These are phyloP conservation scores for Trichocomaceae sp. DNA, from an alignment of 2,329 filamentous ascomycete genomes.

Conservation along the genomic window DNA sequence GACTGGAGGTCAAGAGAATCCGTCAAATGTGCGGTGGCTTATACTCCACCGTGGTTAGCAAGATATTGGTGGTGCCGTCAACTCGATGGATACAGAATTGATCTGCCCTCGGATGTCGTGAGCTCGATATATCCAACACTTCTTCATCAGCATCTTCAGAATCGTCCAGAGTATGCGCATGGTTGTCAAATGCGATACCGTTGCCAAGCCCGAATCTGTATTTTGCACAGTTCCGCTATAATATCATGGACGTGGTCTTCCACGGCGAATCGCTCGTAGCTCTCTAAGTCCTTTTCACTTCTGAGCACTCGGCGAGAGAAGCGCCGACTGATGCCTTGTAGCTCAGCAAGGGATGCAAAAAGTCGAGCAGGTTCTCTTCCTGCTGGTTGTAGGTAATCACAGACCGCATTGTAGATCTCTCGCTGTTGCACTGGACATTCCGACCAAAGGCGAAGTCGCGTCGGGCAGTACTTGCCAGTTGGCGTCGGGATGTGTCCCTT, in stretches of 20 bases:
- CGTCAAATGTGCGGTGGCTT: too few relatives aligned
- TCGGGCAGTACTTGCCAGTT: constrained; percentile 22
- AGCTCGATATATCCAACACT: constrained; percentile 3
- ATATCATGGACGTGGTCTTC: constrained; percentile 21
- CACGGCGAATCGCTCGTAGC: constrained; percentile 19
- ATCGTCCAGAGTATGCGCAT: constrained; percentile 17
- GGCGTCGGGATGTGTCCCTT: constrained; percentile 20
- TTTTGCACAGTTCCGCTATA: constrained; percentile 17
- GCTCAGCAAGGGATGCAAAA: constrained; percentile 15
- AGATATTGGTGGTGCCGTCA: too few relatives aligned
- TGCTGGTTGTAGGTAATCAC: constrained; percentile 15
- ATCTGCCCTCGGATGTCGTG: too few relatives aligned
- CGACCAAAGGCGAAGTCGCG: constrained; percentile 17
- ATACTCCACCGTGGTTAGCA: too few relatives aligned
- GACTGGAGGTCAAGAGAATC: too few relatives aligned
- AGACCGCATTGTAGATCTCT: constrained; percentile 19
- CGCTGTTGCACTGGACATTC: constrained; percentile 18
- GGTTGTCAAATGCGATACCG: constrained; percentile 19
- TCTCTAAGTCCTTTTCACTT: constrained; percentile 8
- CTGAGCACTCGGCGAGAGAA: constrained; percentile 15
- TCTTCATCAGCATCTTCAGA: constrained; percentile 8
- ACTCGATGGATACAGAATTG: too few relatives aligned
- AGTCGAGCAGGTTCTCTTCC: constrained; percentile 12
- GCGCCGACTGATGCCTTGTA: constrained; percentile 16
- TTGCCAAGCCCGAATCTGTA: constrained; percentile 18